Evolutionary conservation across 257 asterid genomes (phyloP), one percentile per base, ranked within the genome.

Genomic region (Lycium ferocissimum): DNA sequence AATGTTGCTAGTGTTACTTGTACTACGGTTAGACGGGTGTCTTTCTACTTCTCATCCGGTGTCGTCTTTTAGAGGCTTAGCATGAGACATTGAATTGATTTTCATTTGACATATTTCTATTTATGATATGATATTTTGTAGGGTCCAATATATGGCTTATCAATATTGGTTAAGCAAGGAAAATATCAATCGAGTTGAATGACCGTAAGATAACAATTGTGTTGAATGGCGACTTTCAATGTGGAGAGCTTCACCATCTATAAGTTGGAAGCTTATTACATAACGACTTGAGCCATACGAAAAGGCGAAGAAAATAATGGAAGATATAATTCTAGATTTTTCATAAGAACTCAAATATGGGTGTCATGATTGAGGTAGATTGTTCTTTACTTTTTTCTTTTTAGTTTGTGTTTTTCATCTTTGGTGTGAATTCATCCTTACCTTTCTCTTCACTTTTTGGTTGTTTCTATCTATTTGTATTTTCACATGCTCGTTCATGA

Each of bases 221-320:
- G 33, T 26, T 26, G 33, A 26, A 26, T 26, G 33, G 33, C 33
- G 1, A 26, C 33, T 26, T 26, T 47, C 61, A 37, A 49, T 75
- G 61, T 75, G 62, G 11, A 49, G 61, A 49, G 81, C 37, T 49
- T 3, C 81, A 45, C 58, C 59, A 49, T 75, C n/a, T 43, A 18
- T 43, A n/a, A 40, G 38, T 45, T 67, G 12, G 49, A 40, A 69
- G 22, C 54, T 62, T 69, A 14, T 84, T 51, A 26, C 59, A 26
- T n/a, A 47, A 15, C 22, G n/a, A 26, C 51, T 83, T 85, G 85
- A 51, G 69, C 18, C 98, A 18, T 95, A 95, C 85, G 98, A 98
- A 66, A 94, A 95, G 89, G 98, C 98, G 88, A 95, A 95, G 94
- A 95, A 95, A 89, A 95, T 94, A 98, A 97, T 98, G 5, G 98